A percentile compares a stretch with the other conserved stretches of the same genome.
These are phyloP conservation scores for Paratinospora sagittata DNA, from an alignment of 164 flowering plant genomes.

Conservation along the genomic window DNA sequence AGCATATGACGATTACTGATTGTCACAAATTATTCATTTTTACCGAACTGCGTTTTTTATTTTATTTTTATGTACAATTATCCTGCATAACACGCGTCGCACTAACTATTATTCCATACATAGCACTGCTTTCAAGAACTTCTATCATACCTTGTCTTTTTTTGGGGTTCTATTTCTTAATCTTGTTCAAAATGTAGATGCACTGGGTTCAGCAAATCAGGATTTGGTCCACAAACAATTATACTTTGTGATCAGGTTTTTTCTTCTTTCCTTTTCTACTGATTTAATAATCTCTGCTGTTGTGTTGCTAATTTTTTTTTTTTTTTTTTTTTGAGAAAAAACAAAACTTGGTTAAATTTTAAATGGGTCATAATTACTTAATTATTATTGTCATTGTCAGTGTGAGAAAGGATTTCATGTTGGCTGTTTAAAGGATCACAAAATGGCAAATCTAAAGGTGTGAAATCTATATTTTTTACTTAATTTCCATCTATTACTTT, in stretches of 20 bases:
- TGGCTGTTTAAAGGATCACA: constrained; percentile 69
- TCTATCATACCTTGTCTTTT: neutral
- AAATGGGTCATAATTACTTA: neutral
- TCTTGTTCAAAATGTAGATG: constrained; percentile 31
- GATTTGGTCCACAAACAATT: constrained; percentile 71
- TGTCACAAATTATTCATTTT: neutral
- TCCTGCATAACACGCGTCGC: neutral
- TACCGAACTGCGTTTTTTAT: neutral
- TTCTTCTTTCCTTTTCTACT: neutral
- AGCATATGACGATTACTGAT: neutral
- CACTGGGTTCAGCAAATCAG: constrained; percentile 52
- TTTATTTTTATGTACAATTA: neutral
- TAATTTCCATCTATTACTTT: neutral
- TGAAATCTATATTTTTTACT: neutral
- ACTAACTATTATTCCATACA: neutral
- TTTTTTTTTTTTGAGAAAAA: too few relatives aligned
- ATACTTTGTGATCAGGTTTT: constrained; percentile 90
- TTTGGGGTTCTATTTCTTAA: neutral
- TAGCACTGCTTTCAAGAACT: neutral
- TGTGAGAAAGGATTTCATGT: constrained; percentile 92
- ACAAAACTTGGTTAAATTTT: neutral
- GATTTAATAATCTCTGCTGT: neutral
- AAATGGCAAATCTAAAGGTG: constrained; percentile 71
- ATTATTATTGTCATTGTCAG: constrained; percentile 30
- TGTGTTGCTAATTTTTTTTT: neutral